phyloP scores from a whole-genome alignment of 2,329 filamentous ascomycete species.

The Apiospora arundinis region DNA sequence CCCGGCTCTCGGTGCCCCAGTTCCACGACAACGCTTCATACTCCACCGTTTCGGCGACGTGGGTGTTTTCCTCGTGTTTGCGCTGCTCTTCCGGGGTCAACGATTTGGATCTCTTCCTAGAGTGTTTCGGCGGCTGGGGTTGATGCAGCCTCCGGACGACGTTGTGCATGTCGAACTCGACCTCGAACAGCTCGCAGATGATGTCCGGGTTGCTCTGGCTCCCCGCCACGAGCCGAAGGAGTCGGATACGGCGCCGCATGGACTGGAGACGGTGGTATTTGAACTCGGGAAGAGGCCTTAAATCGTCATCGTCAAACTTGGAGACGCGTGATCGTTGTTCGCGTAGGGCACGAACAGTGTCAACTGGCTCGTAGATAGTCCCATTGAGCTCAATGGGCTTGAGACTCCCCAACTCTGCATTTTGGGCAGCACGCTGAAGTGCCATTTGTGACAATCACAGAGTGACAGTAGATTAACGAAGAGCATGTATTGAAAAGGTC shows the following conservation, averaged over 20 bases:
- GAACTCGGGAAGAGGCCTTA: not conserved
- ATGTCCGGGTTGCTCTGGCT: not conserved
- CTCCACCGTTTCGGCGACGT: not conserved
- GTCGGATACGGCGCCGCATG: not conserved
- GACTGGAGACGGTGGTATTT: not conserved
- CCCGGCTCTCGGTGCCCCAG: too few relatives aligned
- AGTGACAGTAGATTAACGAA: not conserved
- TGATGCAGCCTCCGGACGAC: not conserved
- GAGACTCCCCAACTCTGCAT: not conserved
- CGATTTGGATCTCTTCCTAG: not conserved
- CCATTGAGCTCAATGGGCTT: not conserved
- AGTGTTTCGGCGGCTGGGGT: not conserved
- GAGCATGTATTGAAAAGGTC: not conserved
- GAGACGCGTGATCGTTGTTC: not conserved
- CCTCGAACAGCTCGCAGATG: slow-evolving; percentile 30
- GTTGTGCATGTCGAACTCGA: too few relatives aligned
- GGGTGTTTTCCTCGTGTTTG: not conserved
- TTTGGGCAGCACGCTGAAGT: not conserved
- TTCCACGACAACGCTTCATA: too few relatives aligned
- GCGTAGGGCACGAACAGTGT: not conserved
- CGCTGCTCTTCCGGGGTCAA: not conserved
- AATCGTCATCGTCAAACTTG: not conserved
- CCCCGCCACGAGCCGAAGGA: not conserved
- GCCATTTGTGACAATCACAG: not conserved
- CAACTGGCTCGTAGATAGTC: not conserved